These are phyloP conservation scores for Sporothrix pallida DNA, from an alignment of 2,329 filamentous ascomycete genomes.

Conservation along the genomic window DNA sequence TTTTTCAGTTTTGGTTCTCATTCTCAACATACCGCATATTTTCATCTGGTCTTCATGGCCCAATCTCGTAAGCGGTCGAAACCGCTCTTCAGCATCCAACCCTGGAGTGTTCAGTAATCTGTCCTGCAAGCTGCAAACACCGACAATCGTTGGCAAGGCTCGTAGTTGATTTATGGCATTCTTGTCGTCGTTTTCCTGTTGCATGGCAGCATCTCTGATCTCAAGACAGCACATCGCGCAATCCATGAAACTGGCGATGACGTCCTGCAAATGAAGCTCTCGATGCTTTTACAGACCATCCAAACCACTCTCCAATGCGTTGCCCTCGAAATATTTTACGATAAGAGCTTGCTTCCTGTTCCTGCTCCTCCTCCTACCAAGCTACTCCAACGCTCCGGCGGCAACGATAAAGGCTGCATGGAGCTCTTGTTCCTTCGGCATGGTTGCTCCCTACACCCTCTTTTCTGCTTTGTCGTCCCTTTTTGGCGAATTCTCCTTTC, in stretches of 20 bases:
- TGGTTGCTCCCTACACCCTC: conserved; percentile 10
- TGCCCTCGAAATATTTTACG: background rate
- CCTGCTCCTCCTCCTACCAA: background rate
- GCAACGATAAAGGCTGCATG: background rate
- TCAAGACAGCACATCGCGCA: too few species aligned
- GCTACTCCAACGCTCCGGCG: background rate
- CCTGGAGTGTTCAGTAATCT: too few species aligned
- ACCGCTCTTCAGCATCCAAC: background rate
- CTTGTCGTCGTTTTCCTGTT: background rate
- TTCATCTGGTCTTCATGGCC: too few species aligned
- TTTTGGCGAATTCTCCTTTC: background rate
- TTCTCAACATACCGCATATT: conserved; percentile 12
- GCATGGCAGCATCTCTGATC: too few species aligned
- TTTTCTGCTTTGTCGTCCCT: background rate
- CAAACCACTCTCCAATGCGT: background rate
- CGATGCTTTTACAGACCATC: too few species aligned
- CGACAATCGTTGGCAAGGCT: too few species aligned
- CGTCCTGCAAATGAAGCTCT: background rate
- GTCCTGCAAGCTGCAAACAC: too few species aligned
- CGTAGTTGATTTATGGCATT: background rate
- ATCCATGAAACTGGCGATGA: background rate
- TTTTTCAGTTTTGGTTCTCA: conserved; percentile 6
- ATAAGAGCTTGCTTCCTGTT: background rate
- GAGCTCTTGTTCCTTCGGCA: background rate
- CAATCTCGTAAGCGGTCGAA: background rate